Conservation (phyloP, 805 yeast genomes). For the Kazachstania viticola region DNA sequence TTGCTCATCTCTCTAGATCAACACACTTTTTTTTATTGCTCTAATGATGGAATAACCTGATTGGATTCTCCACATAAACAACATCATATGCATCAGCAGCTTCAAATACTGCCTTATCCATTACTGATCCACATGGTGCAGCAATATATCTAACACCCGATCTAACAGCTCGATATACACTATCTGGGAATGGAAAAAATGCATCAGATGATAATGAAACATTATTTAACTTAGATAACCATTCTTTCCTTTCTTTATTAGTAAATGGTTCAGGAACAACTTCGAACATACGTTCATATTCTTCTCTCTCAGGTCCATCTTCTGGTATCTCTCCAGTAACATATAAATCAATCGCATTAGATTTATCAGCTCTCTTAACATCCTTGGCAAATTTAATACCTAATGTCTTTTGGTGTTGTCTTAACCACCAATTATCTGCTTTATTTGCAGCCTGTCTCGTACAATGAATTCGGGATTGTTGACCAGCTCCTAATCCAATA, state of each 20-base stretch:
- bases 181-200: constrained; percentile 99
- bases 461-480: constrained; percentile 98
- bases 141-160: constrained; percentile 94
- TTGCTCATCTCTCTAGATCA: too few relatives aligned
- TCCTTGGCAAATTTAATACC: constrained; percentile 97
- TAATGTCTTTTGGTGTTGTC: constrained; percentile 93
- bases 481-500: constrained; percentile 98
- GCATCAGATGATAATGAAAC: constrained; percentile 96
- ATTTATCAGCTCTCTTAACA: constrained; percentile 95
- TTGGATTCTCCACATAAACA: constrained; percentile 93
- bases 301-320: constrained; percentile 83
- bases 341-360: constrained; percentile 91
- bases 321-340: constrained; percentile 89
- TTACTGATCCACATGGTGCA: constrained; percentile 96
- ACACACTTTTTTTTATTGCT: too few relatives aligned
- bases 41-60: constrained; percentile 97
- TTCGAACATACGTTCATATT: constrained; percentile 82
- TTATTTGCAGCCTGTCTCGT: constrained; percentile 98
- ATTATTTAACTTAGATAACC: constrained; percentile 68
- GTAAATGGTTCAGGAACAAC: constrained; percentile 77
- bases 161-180: constrained; percentile 93
- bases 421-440: constrained; percentile 99
- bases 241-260: constrained; percentile 70
- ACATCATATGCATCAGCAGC: constrained; percentile 89
- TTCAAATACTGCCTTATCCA: constrained; percentile 90